phyloP scores from a whole-genome alignment of 495 filamentous ascomycete genomes.

The Penicillium egyptiacum region DNA sequence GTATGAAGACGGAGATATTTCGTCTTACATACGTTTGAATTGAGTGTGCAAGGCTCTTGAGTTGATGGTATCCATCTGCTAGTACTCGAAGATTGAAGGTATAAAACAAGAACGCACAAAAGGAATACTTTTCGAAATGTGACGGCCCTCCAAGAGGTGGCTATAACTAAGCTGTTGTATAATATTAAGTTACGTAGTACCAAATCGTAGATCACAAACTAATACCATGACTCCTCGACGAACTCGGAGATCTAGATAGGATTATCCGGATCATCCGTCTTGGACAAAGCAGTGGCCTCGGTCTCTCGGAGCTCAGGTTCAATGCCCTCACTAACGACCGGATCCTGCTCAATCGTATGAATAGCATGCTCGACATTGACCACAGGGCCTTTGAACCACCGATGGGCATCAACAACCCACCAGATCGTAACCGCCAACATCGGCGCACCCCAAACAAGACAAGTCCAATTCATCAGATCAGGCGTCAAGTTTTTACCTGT shows the following conservation, averaged over 20 bases:
- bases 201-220: background rate
- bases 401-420: constrained; percentile 68
- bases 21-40: background rate
- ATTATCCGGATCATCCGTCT: constrained; percentile 52
- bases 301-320: constrained; percentile 18
- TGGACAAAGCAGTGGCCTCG: constrained; percentile 53
- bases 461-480: constrained; percentile 74
- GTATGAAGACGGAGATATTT: background rate
- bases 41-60: background rate
- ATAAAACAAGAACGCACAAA: background rate
- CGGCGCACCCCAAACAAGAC: constrained; percentile 69
- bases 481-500: constrained; percentile 57
- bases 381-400: constrained; percentile 78
- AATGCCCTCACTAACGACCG: constrained; percentile 25
- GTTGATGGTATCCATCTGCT: background rate
- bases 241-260: constrained; percentile 1
- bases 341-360: constrained; percentile 21
- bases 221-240: background rate
- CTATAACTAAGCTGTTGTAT: background rate
- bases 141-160: background rate
- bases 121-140: background rate
- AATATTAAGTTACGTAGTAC: background rate
- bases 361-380: constrained; percentile 52
- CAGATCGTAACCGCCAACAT: constrained; percentile 64
- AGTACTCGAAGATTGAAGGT: background rate